These are phyloP conservation scores for Trichoderma citrinoviride DNA, from an alignment of 2,329 filamentous ascomycete genomes.

Conservation along the genomic window DNA sequence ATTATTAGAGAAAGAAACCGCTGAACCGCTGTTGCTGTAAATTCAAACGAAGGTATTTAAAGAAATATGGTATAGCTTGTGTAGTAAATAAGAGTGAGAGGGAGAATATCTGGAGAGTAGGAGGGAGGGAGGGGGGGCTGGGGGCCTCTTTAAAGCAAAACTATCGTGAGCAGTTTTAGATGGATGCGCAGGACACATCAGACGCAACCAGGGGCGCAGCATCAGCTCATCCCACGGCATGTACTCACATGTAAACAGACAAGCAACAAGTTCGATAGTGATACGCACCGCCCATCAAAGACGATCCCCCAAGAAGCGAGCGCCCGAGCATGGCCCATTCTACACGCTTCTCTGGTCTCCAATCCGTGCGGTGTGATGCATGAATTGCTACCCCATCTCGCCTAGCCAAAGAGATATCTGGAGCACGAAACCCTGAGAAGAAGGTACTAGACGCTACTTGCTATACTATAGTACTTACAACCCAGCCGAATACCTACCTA, in stretches of 20 bases:
- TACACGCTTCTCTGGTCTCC: neutral
- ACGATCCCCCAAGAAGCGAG: neutral
- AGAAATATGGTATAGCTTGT: neutral
- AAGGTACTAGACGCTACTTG: no score
- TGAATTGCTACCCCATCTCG: conserved; percentile 5
- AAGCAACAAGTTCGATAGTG: neutral
- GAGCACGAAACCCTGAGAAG: neutral
- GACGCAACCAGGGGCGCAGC: conserved; percentile 16
- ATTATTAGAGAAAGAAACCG: neutral
- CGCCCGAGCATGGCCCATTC: neutral
- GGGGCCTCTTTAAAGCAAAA: conserved; percentile 5
- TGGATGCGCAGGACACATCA: neutral
- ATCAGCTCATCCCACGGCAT: conserved; percentile 23
- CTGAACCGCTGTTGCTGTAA: no score
- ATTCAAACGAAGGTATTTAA: neutral
- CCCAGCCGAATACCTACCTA: no score
- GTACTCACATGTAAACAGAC: neutral
- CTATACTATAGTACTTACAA: no score
- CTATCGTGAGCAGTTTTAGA: conserved; percentile 1
- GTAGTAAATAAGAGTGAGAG: neutral
- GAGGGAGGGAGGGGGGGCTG: neutral
- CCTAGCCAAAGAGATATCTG: neutral
- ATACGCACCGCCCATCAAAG: neutral
- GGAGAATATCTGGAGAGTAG: neutral
- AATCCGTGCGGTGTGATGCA: neutral